phyloP scores from a whole-genome alignment of 192 early-diverging fungal species.

The Geranomyces michiganensis region DNA sequence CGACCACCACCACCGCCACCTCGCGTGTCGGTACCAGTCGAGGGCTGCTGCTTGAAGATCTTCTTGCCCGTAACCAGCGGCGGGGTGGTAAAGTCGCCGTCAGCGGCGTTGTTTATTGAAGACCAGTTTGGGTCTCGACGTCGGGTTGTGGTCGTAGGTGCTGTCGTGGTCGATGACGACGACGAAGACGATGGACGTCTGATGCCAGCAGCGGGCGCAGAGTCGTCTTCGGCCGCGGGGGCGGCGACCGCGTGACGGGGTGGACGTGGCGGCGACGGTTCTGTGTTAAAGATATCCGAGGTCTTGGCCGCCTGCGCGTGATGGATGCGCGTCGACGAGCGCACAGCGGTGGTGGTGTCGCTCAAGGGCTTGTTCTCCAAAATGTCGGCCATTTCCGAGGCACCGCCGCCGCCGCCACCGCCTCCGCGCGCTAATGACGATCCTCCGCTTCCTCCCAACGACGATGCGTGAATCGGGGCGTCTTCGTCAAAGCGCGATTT shows the following conservation, averaged over 20 bases:
- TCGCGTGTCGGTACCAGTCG: too few species aligned
- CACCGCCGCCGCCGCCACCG: not conserved
- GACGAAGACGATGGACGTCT: not conserved
- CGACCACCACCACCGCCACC: conserved; percentile 10
- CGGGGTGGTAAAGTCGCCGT: not conserved
- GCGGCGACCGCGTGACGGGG: conserved; percentile 24
- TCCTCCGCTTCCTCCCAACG: too few species aligned
- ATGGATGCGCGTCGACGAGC: conserved; percentile 27
- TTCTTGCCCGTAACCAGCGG: conserved; percentile 16
- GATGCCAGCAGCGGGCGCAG: conserved; percentile 16
- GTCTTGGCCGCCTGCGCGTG: conserved; percentile 29
- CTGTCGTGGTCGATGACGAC: conserved; percentile 6
- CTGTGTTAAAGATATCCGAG: conserved; percentile 45
- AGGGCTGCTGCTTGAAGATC: not conserved
- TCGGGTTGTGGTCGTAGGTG: not conserved
- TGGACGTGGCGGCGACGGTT: conserved; percentile 14
- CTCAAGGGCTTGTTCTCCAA: not conserved
- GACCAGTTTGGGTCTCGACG: conserved; percentile 52
- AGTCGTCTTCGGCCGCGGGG: conserved; percentile 29
- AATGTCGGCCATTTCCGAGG: not conserved
- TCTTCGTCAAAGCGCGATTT: not conserved
- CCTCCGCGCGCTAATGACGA: not conserved
- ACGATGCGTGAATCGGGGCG: not conserved
- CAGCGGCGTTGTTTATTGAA: not conserved
- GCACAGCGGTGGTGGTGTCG: not conserved